Percentiles rank a stretch among this genome's conserved stretches.
phyloP scores from a whole-genome alignment of 208 protist genomes.

The Spongospora subterranea region DNA sequence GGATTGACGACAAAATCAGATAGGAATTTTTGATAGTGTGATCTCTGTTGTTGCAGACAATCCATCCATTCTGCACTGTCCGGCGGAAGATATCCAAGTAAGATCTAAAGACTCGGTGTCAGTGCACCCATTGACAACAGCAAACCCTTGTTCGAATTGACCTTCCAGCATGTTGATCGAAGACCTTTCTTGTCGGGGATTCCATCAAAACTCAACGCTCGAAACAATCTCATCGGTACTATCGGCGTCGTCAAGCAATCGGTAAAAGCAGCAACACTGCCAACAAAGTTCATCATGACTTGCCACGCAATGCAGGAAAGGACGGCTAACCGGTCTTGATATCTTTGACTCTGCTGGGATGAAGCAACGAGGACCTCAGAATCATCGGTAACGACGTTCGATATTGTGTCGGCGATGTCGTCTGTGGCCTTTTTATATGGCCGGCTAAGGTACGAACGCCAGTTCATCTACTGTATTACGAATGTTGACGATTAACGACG shows the following conservation, averaged over 20 bases:
- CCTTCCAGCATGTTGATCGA: slow-evolving; percentile 27
- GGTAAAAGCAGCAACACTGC: not conserved
- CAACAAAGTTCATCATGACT: not conserved
- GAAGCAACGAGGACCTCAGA: too few relatives aligned
- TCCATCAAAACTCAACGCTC: not conserved
- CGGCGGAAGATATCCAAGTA: not conserved
- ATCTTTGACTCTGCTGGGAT: not conserved
- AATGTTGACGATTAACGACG: too few relatives aligned
- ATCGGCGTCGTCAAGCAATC: not conserved
- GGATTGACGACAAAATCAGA: not conserved
- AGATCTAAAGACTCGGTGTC: not conserved
- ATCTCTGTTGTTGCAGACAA: not conserved
- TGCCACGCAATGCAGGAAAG: not conserved
- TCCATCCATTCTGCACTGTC: not conserved
- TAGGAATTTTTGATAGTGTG: not conserved
- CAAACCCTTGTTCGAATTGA: not conserved
- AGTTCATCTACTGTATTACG: too few relatives aligned
- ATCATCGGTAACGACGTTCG: too few relatives aligned
- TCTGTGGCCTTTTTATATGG: too few relatives aligned
- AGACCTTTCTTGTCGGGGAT: slow-evolving; percentile 14
- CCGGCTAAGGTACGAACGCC: too few relatives aligned
- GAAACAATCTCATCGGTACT: not conserved
- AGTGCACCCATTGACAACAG: not conserved
- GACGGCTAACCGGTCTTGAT: not conserved
- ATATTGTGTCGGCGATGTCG: too few relatives aligned